Percentiles rank a stretch among this genome's conserved stretches.
phyloP scores from a whole-genome alignment of 176 grass and related monocot species.

The Otatea glauca region DNA sequence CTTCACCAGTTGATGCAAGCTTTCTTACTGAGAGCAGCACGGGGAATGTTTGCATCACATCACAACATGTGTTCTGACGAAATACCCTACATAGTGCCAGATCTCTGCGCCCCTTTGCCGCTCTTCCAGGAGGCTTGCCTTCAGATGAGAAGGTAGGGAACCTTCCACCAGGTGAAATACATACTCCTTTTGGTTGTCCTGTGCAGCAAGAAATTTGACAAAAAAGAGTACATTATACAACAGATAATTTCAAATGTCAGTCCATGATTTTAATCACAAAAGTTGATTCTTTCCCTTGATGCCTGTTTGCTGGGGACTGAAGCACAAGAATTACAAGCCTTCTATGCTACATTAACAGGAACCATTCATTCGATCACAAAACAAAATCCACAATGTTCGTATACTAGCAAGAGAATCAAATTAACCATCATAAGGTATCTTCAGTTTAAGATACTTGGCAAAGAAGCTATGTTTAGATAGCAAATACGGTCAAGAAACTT shows the following conservation, averaged over 20 bases:
- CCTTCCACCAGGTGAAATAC: slow-evolving; percentile 79
- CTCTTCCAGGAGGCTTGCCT: slow-evolving; percentile 77
- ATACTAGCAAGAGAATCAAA: no score
- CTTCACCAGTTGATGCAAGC: slow-evolving; percentile 87
- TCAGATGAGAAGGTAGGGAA: slow-evolving; percentile 74
- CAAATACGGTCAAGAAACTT: not conserved
- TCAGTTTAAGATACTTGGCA: not conserved
- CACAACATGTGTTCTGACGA: slow-evolving; percentile 84
- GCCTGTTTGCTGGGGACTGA: not conserved
- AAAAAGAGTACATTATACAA: not conserved
- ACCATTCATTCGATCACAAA: not conserved
- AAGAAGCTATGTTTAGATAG: not conserved
- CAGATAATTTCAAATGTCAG: not conserved
- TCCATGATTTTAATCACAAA: not conserved
- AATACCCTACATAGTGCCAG: slow-evolving; percentile 88
- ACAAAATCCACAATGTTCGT: not conserved
- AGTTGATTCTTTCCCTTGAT: not conserved
- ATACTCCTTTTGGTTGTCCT: slow-evolving; percentile 69
- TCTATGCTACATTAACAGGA: not conserved
- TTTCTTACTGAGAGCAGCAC: slow-evolving; percentile 78
- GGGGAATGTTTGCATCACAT: slow-evolving; percentile 76
- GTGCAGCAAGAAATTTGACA: slow-evolving; percentile 5
- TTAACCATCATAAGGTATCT: not conserved
- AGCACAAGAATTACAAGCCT: not conserved
- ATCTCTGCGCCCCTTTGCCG: slow-evolving; percentile 68